Percentiles rank a stretch among this genome's conserved stretches.
Evolutionary conservation across 2,329 filamentous ascomycete genomes (phyloP).

Genomic region (Nigrograna mackinnonii): DNA sequence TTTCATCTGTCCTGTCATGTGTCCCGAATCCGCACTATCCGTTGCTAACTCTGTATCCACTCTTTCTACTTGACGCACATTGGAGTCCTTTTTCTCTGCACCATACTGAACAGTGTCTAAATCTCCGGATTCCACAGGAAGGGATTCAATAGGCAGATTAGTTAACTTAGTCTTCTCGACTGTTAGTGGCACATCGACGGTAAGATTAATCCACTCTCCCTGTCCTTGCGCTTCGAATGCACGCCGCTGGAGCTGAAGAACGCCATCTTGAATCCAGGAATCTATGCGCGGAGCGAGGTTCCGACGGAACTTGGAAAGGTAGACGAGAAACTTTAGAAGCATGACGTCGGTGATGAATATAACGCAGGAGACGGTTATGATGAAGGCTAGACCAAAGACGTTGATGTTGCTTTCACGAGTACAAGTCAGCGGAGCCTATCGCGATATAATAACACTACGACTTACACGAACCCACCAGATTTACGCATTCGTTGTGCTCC

Average conservation of each 20-base stretch:
- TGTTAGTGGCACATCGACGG: constrained; percentile 6
- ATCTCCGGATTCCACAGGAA: not conserved
- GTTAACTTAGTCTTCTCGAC: not conserved
- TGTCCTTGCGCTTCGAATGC: constrained; percentile 6
- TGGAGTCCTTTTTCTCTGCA: no score
- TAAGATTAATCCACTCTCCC: constrained; percentile 3
- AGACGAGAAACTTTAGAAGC: constrained; percentile 10
- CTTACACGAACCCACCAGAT: constrained; percentile 16
- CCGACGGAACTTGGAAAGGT: constrained; percentile 6
- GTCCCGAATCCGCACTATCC: no score
- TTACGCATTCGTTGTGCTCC: constrained; percentile 10
- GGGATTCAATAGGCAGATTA: constrained; percentile 1
- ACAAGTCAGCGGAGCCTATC: not conserved
- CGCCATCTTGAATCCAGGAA: constrained; percentile 13
- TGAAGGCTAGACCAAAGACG: constrained; percentile 11
- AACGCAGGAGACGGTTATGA: constrained; percentile 4
- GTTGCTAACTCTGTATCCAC: no score
- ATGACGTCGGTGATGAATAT: constrained; percentile 6
- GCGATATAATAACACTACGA: not conserved
- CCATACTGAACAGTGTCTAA: not conserved
- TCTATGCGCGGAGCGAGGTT: constrained; percentile 4
- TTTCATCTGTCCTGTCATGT: no score
- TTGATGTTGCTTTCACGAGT: constrained; percentile 12
- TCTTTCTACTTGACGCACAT: no score
- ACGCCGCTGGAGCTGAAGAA: constrained; percentile 13